These are phyloP conservation scores for Citrus glauca DNA, from an alignment of 345 rosid genomes.

Conservation along the genomic window DNA sequence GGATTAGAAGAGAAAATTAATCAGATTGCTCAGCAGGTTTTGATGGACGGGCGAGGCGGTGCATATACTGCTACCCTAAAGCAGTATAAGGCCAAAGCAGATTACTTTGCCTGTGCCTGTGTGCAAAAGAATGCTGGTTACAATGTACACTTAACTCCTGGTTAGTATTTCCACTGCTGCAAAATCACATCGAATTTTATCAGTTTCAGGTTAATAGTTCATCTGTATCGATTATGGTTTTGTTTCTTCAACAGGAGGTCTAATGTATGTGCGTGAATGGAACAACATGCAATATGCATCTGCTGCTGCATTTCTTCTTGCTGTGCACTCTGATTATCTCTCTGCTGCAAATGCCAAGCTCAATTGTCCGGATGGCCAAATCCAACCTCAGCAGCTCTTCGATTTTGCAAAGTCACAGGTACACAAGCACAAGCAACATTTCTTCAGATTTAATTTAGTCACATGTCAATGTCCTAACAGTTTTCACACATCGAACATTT, in stretches of 20 bases:
- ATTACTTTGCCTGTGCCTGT: slow-evolving; percentile 83
- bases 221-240: neutral
- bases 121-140: slow-evolving; percentile 71
- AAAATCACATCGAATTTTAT: neutral
- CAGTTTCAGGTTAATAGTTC: too few relatives aligned
- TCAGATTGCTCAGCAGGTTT: slow-evolving; percentile 30
- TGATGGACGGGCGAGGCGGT: slow-evolving; percentile 55
- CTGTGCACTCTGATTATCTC: slow-evolving; percentile 64
- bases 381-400: slow-evolving; percentile 55
- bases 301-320: slow-evolving; percentile 63
- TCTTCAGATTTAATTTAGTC: neutral
- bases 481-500: too few relatives aligned
- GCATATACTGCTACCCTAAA: slow-evolving; percentile 37
- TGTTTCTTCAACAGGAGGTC: slow-evolving; percentile 44
- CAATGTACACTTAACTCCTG: slow-evolving; percentile 65
- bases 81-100: slow-evolving; percentile 72
- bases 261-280: slow-evolving; percentile 77
- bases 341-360: slow-evolving; percentile 57
- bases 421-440: neutral
- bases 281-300: slow-evolving; percentile 83
- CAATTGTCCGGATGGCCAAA: slow-evolving; percentile 53
- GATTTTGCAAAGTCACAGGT: slow-evolving; percentile 73
- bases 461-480: neutral
- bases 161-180: slow-evolving; percentile 24
- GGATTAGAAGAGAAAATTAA: neutral